Evolutionary conservation across 768 basidiomycete genomes (phyloP), one percentile per base, ranked within the genome.

Genomic region (Mycena capillaripes): DNA sequence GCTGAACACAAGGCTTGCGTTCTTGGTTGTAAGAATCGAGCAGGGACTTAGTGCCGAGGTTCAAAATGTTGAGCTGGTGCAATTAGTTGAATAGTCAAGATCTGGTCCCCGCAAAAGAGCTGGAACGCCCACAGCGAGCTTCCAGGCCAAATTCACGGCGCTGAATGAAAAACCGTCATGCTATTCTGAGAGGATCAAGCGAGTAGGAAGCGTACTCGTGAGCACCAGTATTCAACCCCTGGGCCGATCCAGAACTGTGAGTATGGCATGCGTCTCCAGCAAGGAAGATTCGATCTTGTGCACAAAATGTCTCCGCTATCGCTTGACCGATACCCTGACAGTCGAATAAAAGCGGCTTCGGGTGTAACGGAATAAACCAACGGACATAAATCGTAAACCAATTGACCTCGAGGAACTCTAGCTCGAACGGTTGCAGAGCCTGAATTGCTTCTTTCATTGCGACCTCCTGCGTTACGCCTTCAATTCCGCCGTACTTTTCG

Each of bases 201-300:
- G 3, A 21, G 30, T n/a, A n/a, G 17, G 25, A n/a, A 11, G 44
- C 70, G 48, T 46, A 75, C 76, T 76, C 76, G 9, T 76, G 74
- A 17, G 75, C 71, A 32, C 76, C 76, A 10, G 76, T 76, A 58
- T 76, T 76, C 48, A 76, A 65, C 2, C 76, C 76, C 52, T 76
- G 76, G 3, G 76, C 76, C 12, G 73, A 75, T 19, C 76, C 76
- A 42, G 71, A 72, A 38, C 74, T 75, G 58, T 76, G 76, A 4
- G 76, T 76, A 48, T 76, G 76, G 30, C 76, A 76, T n/a, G 76
- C 76, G 56, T 76, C 76, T 32, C 76, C 76, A 40, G 76, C 76
- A 6, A 76, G 71, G 69, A 76, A 75, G 21, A 76, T 53, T 32
- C 76, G 62, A n/a, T 75, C 62, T 4, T 74, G 55, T 19, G 53